Conservation (phyloP, 495 filamentous ascomycete genomes). For the Amorphotheca resinae region DNA sequence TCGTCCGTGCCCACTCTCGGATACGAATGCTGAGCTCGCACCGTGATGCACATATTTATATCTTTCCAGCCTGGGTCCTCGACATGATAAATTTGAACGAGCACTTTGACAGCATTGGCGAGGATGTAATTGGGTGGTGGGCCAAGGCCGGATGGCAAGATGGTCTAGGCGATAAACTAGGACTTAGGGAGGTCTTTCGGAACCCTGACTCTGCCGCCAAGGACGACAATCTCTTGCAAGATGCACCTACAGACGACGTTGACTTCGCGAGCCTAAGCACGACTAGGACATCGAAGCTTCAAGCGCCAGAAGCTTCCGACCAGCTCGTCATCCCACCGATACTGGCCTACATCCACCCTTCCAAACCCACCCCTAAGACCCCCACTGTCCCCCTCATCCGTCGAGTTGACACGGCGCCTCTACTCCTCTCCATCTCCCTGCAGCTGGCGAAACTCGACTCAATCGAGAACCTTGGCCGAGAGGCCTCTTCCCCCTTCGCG, state of each 20-base stretch:
- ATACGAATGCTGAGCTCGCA: constrained; percentile 66
- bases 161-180: constrained; percentile 64
- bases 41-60: constrained; percentile 83
- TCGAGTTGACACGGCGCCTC: constrained; percentile 73
- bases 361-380: constrained; percentile 20
- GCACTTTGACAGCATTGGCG: constrained; percentile 69
- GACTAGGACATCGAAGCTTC: constrained; percentile 27
- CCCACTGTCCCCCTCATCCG: constrained; percentile 49
- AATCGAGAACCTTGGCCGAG: constrained; percentile 47
- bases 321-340: constrained; percentile 49
- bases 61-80: constrained; percentile 84
- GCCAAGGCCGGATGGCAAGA: constrained; percentile 86
- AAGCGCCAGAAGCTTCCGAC: not conserved
- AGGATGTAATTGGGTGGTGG: constrained; percentile 92
- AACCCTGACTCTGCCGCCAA: constrained; percentile 24
- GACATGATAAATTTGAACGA: constrained; percentile 70
- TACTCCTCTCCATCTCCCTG: constrained; percentile 72
- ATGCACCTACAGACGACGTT: constrained; percentile 37
- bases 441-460: constrained; percentile 65
- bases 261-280: constrained; percentile 51
- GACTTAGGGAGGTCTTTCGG: constrained; percentile 50
- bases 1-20: constrained; percentile 59
- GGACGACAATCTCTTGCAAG: constrained; percentile 24
- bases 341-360: constrained; percentile 61
- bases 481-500: constrained; percentile 53